Conservation (phyloP, 306 rosid species). For the Sophora flavescens region DNA sequence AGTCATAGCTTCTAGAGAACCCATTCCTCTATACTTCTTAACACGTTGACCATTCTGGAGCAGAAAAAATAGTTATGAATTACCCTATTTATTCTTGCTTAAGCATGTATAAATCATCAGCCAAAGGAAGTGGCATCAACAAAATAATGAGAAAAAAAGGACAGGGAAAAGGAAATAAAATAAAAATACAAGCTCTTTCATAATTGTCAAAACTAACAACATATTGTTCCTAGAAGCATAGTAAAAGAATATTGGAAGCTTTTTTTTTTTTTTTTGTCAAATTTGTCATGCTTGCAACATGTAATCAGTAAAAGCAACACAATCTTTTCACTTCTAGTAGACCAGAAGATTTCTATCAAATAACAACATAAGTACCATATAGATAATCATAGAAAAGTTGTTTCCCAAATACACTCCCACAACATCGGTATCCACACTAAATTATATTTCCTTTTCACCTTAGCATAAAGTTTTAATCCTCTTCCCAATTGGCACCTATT, state of each 20-base stretch:
- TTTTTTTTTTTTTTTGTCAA: slow-evolving; percentile 19
- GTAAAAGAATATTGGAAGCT: background rate
- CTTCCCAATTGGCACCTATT: background rate
- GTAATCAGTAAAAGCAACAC: background rate
- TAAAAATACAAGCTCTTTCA: background rate
- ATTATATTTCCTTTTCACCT: background rate
- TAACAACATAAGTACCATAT: background rate
- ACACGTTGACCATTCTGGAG: slow-evolving; percentile 79
- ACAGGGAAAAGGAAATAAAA: background rate
- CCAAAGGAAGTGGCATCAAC: background rate
- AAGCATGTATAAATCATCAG: slow-evolving; percentile 1
- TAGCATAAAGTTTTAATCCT: background rate
- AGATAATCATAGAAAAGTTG: slow-evolving; percentile 1
- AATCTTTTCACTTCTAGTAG: background rate
- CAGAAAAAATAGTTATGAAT: slow-evolving; percentile 35
- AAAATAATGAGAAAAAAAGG: slow-evolving; percentile 26
- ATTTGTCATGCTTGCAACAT: background rate
- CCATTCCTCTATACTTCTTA: slow-evolving; percentile 94
- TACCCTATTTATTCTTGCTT: slow-evolving; percentile 16
- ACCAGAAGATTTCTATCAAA: background rate
- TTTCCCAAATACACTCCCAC: background rate
- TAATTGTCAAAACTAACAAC: slow-evolving; percentile 9
- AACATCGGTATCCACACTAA: slow-evolving; percentile 5
- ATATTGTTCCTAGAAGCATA: slow-evolving; percentile 7
- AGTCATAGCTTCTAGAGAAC: slow-evolving; percentile 97